Evolutionary conservation across 768 basidiomycete genomes (phyloP).

Genomic region (Exidia glandulosa): DNA sequence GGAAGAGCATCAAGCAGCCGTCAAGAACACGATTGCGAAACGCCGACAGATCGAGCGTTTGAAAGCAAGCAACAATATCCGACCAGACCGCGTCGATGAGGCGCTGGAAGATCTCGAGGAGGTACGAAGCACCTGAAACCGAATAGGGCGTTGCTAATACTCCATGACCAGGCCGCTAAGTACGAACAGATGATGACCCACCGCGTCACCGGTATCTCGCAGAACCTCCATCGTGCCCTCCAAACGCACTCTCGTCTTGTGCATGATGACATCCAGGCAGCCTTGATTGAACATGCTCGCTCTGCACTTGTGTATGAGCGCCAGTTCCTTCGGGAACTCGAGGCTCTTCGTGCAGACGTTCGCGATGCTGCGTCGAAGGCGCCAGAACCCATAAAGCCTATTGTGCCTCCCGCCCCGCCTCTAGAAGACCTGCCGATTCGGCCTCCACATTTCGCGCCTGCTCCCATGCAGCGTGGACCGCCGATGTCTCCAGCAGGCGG

Average conservation of each 20-base stretch:
- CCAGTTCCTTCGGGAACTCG: slow-evolving; percentile 78
- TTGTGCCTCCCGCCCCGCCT: slow-evolving; percentile 52
- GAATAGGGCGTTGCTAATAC: not conserved
- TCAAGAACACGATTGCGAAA: slow-evolving; percentile 88
- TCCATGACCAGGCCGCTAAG: slow-evolving; percentile 58
- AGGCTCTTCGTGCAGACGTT: slow-evolving; percentile 71
- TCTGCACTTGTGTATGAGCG: slow-evolving; percentile 87
- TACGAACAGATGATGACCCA: slow-evolving; percentile 77
- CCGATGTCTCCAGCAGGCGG: slow-evolving; percentile 7
- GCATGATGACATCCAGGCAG: slow-evolving; percentile 83
- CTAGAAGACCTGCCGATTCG: slow-evolving; percentile 46
- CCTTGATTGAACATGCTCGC: slow-evolving; percentile 86
- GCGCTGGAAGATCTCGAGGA: slow-evolving; percentile 89
- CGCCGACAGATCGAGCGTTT: slow-evolving; percentile 82
- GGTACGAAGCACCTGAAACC: slow-evolving; percentile 28
- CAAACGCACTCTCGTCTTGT: slow-evolving; percentile 76
- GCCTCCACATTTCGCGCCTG: slow-evolving; percentile 14
- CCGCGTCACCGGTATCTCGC: slow-evolving; percentile 87
- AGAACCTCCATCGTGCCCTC: slow-evolving; percentile 82
- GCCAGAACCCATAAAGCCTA: slow-evolving; percentile 27
- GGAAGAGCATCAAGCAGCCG: slow-evolving; percentile 90
- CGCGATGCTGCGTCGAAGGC: slow-evolving; percentile 43
- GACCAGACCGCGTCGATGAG: slow-evolving; percentile 77
- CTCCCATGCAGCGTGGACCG: slow-evolving; percentile 10
- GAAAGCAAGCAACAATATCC: slow-evolving; percentile 77